phyloP scores from a whole-genome alignment of 306 rosid genomes.

The Cicer bijugum region DNA sequence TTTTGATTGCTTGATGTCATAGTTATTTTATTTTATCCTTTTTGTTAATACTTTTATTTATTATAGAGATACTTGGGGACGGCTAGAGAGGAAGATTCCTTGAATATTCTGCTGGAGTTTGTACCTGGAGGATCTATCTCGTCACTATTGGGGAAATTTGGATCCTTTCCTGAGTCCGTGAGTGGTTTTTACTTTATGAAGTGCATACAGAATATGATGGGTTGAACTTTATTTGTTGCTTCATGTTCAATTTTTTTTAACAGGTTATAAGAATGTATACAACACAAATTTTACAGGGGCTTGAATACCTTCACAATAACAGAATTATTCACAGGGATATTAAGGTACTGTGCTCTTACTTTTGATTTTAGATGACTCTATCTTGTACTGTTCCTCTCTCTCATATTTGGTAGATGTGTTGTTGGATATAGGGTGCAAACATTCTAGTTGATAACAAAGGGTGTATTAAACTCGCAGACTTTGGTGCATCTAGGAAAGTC shows the following conservation, averaged over 20 bases:
- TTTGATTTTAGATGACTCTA: conserved; percentile 8
- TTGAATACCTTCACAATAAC: conserved; percentile 85
- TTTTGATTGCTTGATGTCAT: conserved; percentile 25
- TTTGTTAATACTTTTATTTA: background rate
- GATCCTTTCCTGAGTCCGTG: conserved; percentile 91
- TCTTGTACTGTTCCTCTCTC: conserved; percentile 21
- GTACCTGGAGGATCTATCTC: conserved; percentile 97
- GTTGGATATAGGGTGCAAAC: conserved; percentile 80
- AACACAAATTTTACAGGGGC: conserved; percentile 82
- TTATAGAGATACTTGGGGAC: conserved; percentile 86
- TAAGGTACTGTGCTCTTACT: conserved; percentile 58
- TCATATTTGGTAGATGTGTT: conserved; percentile 33
- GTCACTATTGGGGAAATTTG: conserved; percentile 85
- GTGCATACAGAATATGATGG: background rate
- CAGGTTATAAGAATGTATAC: conserved; percentile 92
- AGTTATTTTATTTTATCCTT: background rate
- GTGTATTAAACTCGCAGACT: conserved; percentile 95
- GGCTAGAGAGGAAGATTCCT: conserved; percentile 81
- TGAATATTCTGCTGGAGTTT: conserved; percentile 89
- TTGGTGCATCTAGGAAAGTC: conserved; percentile 96
- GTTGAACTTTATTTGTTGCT: conserved; percentile 18
- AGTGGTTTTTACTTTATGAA: conserved; percentile 50
- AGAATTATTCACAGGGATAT: conserved; percentile 94
- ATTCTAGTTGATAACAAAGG: conserved; percentile 97
- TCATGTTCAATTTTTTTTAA: background rate